A percentile compares a stretch with the other conserved stretches of the same genome.
Conservation (phyloP, 208 protist species). For the Trypanosoma boissoni region DNA sequence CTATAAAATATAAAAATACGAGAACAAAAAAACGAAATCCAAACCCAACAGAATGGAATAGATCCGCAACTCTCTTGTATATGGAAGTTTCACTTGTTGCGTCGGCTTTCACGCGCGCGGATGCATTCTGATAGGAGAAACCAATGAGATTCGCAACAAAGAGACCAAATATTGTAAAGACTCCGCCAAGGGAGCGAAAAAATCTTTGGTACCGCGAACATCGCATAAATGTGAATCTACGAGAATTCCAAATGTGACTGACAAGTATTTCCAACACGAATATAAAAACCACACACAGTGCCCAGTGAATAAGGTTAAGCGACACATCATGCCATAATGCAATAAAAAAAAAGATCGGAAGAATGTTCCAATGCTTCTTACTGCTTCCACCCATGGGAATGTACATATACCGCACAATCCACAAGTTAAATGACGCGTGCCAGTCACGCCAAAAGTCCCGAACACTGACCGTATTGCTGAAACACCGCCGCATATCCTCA, state of each 20-base stretch:
- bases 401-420: slow-evolving; percentile 91
- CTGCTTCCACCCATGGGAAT: slow-evolving; percentile 67
- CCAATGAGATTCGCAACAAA: slow-evolving; percentile 63
- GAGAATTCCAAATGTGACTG: slow-evolving; percentile 22
- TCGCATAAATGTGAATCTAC: slow-evolving; percentile 3
- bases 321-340: slow-evolving; percentile 91
- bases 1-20: slow-evolving; percentile 5
- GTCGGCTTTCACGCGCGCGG: background rate
- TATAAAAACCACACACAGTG: slow-evolving; percentile 39
- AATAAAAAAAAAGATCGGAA: slow-evolving; percentile 92
- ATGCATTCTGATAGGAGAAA: slow-evolving; percentile 24
- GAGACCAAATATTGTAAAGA: slow-evolving; percentile 33
- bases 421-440: slow-evolving; percentile 92
- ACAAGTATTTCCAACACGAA: slow-evolving; percentile 59
- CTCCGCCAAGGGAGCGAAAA: slow-evolving; percentile 30
- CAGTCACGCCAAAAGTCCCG: slow-evolving; percentile 91
- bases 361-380: slow-evolving; percentile 53
- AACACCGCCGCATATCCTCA: slow-evolving; percentile 83
- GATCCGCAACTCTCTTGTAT: background rate
- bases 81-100: background rate
- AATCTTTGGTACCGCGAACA: slow-evolving; percentile 13
- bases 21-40: slow-evolving; percentile 7
- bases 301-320: slow-evolving; percentile 75
- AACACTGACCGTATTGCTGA: slow-evolving; percentile 71
- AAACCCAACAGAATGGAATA: background rate